phyloP scores from a whole-genome alignment of 1,284 basidiomycete genomes.

The Fomitiporia mediterranea region DNA sequence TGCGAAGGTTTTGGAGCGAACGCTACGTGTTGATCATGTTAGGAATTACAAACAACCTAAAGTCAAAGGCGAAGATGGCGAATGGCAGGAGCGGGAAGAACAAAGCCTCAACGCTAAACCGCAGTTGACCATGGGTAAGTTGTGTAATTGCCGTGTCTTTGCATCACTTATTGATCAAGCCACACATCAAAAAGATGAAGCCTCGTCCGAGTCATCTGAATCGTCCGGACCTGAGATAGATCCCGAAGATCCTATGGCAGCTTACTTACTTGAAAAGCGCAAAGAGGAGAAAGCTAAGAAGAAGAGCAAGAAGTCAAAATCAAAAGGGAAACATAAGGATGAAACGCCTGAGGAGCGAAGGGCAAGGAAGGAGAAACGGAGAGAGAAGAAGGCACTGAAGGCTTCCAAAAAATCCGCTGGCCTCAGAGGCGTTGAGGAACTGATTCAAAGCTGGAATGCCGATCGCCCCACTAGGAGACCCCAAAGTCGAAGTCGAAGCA shows the following conservation, averaged over 20 bases:
- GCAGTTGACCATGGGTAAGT: conserved; percentile 59
- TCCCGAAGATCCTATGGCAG: conserved; percentile 96
- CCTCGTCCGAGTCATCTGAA: conserved; percentile 58
- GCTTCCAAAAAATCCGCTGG: conserved; percentile 36
- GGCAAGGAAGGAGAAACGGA: conserved; percentile 63
- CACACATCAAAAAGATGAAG: conserved; percentile 41
- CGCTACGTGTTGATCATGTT: conserved; percentile 91
- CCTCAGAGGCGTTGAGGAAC: conserved; percentile 46
- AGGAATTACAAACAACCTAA: conserved; percentile 89
- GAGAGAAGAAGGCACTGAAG: conserved; percentile 51
- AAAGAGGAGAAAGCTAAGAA: conserved; percentile 62
- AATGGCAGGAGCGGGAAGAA: conserved; percentile 82
- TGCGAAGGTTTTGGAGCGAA: conserved; percentile 81
- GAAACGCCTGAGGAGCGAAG: conserved; percentile 76
- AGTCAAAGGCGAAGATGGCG: conserved; percentile 78
- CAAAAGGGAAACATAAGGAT: conserved; percentile 54
- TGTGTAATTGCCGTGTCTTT: conserved; percentile 11
- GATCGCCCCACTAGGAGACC: conserved; percentile 5
- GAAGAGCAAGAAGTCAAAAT: conserved; percentile 54
- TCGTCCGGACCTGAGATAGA: conserved; percentile 73
- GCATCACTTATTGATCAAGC: not conserved
- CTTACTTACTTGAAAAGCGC: conserved; percentile 72
- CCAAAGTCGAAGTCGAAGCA: conserved; percentile 13
- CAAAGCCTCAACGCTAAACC: conserved; percentile 85
- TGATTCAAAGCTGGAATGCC: conserved; percentile 31